Evolutionary conservation across 768 basidiomycete genomes (phyloP).

Genomic region (Leccinum fibrillosum): DNA sequence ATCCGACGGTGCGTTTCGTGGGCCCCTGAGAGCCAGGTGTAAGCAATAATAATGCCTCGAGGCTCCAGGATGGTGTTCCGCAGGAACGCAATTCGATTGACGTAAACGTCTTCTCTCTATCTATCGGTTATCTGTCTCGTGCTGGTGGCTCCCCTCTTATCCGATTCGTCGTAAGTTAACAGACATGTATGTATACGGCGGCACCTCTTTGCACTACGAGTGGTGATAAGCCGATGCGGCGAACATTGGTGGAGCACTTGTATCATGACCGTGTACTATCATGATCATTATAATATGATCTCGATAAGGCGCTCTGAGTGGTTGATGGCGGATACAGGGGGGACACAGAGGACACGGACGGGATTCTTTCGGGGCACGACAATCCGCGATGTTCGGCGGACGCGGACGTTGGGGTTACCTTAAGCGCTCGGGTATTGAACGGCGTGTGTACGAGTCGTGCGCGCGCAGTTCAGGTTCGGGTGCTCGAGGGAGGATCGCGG

Average conservation of each 20-base stretch:
- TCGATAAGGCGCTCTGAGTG: background rate
- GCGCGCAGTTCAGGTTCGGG: slow-evolving; percentile 3
- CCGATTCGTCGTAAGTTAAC: background rate
- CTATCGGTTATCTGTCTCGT: background rate
- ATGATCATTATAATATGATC: background rate
- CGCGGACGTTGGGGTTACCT: background rate
- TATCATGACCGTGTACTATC: background rate
- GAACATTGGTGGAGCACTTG: background rate
- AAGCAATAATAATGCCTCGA: slow-evolving; percentile 11
- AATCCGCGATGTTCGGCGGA: background rate
- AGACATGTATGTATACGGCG: background rate
- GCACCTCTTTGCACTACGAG: background rate
- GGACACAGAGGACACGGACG: background rate
- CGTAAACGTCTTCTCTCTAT: slow-evolving; percentile 13
- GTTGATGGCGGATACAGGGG: slow-evolving; percentile 9
- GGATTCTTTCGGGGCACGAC: background rate
- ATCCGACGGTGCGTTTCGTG: background rate
- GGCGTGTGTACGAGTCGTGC: background rate
- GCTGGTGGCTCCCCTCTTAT: background rate
- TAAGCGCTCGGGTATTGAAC: background rate
- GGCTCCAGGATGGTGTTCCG: slow-evolving; percentile 8
- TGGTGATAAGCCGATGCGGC: slow-evolving; percentile 11
- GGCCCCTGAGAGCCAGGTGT: slow-evolving; percentile 8
- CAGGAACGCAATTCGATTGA: background rate
- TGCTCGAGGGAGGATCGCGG: slow-evolving; percentile 4